Percentiles rank a stretch among this genome's conserved stretches.
These are phyloP conservation scores for Aureobasidium sp. DNA, from an alignment of 2,329 filamentous ascomycete species.

Conservation along the genomic window DNA sequence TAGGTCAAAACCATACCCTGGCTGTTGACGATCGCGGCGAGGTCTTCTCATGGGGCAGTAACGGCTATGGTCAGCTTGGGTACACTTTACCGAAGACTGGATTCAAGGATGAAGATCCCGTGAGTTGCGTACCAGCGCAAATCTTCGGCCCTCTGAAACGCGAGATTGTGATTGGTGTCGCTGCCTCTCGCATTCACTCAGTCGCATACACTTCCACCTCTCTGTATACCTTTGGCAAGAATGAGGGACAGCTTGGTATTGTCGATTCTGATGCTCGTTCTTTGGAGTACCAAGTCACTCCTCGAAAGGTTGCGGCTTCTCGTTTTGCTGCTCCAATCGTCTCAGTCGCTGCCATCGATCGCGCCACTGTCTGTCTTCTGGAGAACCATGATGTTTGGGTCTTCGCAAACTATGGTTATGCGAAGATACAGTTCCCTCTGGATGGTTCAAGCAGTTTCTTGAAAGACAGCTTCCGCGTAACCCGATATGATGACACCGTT, in stretches of 20 bases:
- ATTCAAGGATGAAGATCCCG: conserved; percentile 70
- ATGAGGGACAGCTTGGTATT: conserved; percentile 84
- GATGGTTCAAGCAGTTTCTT: conserved; percentile 65
- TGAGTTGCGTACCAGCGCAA: conserved; percentile 75
- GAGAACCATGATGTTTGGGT: conserved; percentile 86
- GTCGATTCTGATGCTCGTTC: conserved; percentile 94
- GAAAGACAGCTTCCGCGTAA: conserved; percentile 54
- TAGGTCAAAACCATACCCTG: conserved; percentile 87
- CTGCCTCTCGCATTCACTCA: conserved; percentile 85
- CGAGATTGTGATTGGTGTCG: conserved; percentile 69
- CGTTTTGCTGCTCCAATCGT: conserved; percentile 64
- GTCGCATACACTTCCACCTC: conserved; percentile 75
- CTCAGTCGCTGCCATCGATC: conserved; percentile 80
- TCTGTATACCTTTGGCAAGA: conserved; percentile 90
- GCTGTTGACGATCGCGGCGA: conserved; percentile 81
- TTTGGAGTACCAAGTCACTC: conserved; percentile 70
- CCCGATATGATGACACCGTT: conserved; percentile 53
- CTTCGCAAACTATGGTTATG: conserved; percentile 92
- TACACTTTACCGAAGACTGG: conserved; percentile 63
- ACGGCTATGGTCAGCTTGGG: conserved; percentile 75
- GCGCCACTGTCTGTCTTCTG: conserved; percentile 76
- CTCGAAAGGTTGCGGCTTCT: conserved; percentile 80
- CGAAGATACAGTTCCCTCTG: conserved; percentile 73
- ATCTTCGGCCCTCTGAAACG: conserved; percentile 88
- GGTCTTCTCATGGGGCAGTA: conserved; percentile 90